A percentile compares a stretch with the other conserved stretches of the same genome.
Evolutionary conservation across 2,329 filamentous ascomycete genomes (phyloP).

Genomic region (Neonectria neomacrospora): DNA sequence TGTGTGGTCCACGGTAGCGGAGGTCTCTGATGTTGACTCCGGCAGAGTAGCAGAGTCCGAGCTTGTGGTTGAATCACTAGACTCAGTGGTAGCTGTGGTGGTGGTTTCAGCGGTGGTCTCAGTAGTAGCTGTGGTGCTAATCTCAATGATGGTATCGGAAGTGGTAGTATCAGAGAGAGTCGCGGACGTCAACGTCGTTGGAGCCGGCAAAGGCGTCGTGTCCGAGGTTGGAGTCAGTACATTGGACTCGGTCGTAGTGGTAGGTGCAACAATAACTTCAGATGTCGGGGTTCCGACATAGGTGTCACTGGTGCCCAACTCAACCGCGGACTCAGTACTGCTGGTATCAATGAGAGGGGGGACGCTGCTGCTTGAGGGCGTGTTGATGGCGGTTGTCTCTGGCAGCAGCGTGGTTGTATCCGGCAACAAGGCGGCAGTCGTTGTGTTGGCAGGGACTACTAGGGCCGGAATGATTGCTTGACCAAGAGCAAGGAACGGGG

Average conservation of each 20-base stretch:
- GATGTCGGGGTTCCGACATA: background rate
- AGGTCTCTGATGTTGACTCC: background rate
- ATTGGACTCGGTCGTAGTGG: background rate
- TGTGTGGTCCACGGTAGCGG: background rate
- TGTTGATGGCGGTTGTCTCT: background rate
- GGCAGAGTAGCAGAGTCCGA: background rate
- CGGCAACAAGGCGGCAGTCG: background rate
- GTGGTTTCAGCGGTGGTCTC: background rate
- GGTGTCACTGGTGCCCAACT: background rate
- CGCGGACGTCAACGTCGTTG: background rate
- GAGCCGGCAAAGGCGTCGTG: background rate
- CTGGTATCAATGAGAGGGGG: background rate
- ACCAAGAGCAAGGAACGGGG: conserved; percentile 9
- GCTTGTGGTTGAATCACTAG: background rate
- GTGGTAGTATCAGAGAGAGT: background rate
- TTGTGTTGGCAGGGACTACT: background rate
- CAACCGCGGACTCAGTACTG: background rate
- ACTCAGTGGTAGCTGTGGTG: background rate
- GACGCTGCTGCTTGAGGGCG: background rate
- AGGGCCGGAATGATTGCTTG: background rate
- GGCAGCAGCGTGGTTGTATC: background rate
- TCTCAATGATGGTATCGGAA: background rate
- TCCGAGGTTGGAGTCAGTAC: background rate
- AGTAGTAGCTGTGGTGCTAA: background rate
- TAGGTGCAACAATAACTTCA: background rate